Evolutionary conservation across 1,284 basidiomycete species (phyloP).

Genomic region (Earliella scabrosa): DNA sequence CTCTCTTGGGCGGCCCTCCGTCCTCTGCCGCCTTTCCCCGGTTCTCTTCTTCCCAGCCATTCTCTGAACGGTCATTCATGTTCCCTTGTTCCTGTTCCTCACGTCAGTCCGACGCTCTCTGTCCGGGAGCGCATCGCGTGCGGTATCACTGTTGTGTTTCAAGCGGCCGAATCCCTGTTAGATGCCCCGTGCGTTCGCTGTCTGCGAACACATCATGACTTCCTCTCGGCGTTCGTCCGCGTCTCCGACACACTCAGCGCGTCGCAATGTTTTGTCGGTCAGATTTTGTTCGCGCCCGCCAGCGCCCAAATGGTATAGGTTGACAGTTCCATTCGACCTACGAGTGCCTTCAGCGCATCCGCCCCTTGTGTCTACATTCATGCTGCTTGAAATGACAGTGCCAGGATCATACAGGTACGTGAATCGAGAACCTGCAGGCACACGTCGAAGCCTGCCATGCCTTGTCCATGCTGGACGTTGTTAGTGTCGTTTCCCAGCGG

Average conservation of each 20-base stretch:
- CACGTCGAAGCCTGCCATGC: not conserved
- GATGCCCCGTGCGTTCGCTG: not conserved
- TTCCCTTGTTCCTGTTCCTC: slow-evolving; percentile 7
- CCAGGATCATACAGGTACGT: not conserved
- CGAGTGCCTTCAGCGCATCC: too few relatives aligned
- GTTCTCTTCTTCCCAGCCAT: not conserved
- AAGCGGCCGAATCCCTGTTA: not conserved
- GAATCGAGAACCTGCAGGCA: not conserved
- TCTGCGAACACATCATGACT: not conserved
- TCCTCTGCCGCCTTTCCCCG: not conserved
- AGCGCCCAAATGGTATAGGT: too few relatives aligned
- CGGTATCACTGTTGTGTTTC: not conserved
- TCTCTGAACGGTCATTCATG: not conserved
- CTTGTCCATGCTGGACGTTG: not conserved
- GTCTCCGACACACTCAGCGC: not conserved
- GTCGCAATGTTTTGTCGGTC: too few relatives aligned
- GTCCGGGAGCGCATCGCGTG: not conserved
- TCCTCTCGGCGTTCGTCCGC: not conserved
- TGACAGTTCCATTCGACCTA: too few relatives aligned
- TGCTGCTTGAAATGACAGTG: not conserved
- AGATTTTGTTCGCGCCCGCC: too few relatives aligned
- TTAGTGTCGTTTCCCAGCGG: not conserved
- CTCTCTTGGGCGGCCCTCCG: not conserved
- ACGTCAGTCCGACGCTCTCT: not conserved
- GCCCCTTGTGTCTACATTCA: not conserved